Base-by-base conservation (phyloP, 2,329 filamentous ascomycete genomes). In the Graphilbum ipis-grandicollis region DNA sequence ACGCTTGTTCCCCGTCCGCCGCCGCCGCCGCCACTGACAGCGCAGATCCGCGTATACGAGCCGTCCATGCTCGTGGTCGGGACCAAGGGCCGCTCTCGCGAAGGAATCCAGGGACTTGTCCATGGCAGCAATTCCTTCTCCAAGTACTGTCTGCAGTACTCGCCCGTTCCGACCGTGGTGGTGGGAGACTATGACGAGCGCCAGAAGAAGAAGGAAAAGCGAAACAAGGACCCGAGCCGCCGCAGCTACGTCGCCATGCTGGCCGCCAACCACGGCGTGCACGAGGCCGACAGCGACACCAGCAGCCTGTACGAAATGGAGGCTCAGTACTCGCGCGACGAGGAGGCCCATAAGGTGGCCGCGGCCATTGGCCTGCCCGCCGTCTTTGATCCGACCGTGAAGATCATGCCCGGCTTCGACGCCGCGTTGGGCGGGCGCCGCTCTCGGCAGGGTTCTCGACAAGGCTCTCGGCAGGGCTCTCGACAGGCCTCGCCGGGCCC, bases 71-170 rank as follows among this genome's bases (percentile, higher is more conserved):
- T 94, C 18, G 79, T 94, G 21, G 86, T 94, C 14, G 86, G 86
- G 31, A 93, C 86, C 1, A 73, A 80, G 47, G 86, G 86, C 33
- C 72, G 84, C 38, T 88, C 79, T 28, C 65, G 93, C 2, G 83
- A 83, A 25, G 84, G 85, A 19, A 76, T 93, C 39, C 85, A 93
- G 52, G 82, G 83, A 34, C 63, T 93, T 22, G 70, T 93, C 31
- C 83, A 82, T 34, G n/a, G n/a, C n/a, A 70, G 68, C 31, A 90
- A 84, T 44, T 90, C 81, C 0, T 86, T 93, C 32, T 92, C 83
- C 19, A 93, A 93, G 52, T 94, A 93, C 57, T 93, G 86, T 50
- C 66, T 93, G 12, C 86, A 94, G 52, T 86, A 93, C 53, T 93
- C 82, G 2, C 85, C 86, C 0, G 82, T 94, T 2, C 86, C 86